Conservation (phyloP, 2,329 filamentous ascomycete genomes). For the Exophiala alcalophila region DNA sequence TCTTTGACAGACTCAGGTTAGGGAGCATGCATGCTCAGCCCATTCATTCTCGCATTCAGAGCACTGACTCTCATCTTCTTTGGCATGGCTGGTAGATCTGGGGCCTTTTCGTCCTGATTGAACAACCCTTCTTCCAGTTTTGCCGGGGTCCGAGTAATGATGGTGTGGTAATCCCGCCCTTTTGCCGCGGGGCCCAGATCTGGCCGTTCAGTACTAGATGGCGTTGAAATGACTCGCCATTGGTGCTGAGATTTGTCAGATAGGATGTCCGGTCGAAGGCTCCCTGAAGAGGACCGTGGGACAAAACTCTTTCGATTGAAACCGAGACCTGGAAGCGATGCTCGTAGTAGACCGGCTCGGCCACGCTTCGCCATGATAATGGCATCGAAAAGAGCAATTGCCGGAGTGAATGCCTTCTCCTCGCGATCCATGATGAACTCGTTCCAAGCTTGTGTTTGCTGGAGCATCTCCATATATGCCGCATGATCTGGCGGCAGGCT, state of each 20-base stretch:
- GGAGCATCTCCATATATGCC: conserved; percentile 61
- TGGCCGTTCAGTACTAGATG: conserved; percentile 49
- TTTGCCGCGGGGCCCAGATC: conserved; percentile 20
- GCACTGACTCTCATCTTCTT: conserved; percentile 18
- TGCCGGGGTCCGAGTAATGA: conserved; percentile 67
- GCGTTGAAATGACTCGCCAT: conserved; percentile 61
- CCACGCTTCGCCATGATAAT: conserved; percentile 64
- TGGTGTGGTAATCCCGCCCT: conserved; percentile 57
- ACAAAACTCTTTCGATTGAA: conserved; percentile 23
- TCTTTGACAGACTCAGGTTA: conserved; percentile 4
- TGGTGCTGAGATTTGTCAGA: conserved; percentile 62
- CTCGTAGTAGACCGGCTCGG: conserved; percentile 49
- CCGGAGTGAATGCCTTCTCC: conserved; percentile 44
- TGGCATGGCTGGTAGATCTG: conserved; percentile 17
- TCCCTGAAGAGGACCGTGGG: conserved; percentile 36
- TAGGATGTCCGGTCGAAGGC: conserved; percentile 54
- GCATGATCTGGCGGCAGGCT: conserved; percentile 63
- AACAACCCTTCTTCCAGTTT: conserved; percentile 73
- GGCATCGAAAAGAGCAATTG: conserved; percentile 62
- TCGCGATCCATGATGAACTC: conserved; percentile 65
- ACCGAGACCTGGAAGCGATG: conserved; percentile 15
- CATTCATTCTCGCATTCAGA: conserved; percentile 25
- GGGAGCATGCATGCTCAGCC: conserved; percentile 29
- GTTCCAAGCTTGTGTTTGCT: conserved; percentile 64
- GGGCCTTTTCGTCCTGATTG: conserved; percentile 28